These are phyloP conservation scores for Colletotrichum kahawae DNA, from an alignment of 2,329 filamentous ascomycete species.

Conservation along the genomic window DNA sequence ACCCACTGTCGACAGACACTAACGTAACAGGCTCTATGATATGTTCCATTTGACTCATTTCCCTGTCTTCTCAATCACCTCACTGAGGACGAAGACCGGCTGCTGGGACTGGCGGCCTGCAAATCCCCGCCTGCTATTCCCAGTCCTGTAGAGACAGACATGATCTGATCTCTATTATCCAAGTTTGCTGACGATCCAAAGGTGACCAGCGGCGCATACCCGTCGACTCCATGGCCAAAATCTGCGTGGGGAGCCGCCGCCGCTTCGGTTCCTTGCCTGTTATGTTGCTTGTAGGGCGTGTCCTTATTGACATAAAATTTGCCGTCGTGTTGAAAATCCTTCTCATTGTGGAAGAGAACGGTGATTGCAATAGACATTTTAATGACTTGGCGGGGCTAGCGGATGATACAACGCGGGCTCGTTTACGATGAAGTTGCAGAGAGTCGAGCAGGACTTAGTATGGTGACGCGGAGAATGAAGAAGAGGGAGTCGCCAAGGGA, in stretches of 20 bases:
- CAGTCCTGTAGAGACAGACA: not conserved
- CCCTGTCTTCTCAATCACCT: constrained; percentile 5
- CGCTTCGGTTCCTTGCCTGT: not conserved
- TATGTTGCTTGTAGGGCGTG: not conserved
- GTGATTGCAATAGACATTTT: constrained; percentile 1
- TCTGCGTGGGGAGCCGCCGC: not conserved
- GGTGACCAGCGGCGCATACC: not conserved
- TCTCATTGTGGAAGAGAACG: constrained; percentile 24
- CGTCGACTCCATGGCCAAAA: not conserved
- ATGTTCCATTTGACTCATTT: not conserved
- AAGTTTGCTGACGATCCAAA: not conserved
- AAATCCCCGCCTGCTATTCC: not conserved
- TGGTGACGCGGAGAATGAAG: not conserved
- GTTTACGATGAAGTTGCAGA: not conserved
- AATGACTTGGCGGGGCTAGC: not conserved
- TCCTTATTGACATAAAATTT: not conserved
- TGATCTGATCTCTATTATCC: not conserved
- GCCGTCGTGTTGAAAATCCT: not conserved
- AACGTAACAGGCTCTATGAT: not conserved
- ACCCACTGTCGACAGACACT: not conserved
- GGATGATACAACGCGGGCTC: not conserved
- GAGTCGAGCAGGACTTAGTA: fast-evolving
- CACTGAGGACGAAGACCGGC: constrained; percentile 34
- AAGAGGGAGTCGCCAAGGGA: not conserved
- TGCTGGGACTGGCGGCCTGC: constrained; percentile 33